These are phyloP conservation scores for Parafenestella ontariensis DNA, from an alignment of 2,329 filamentous ascomycete species.

Conservation along the genomic window DNA sequence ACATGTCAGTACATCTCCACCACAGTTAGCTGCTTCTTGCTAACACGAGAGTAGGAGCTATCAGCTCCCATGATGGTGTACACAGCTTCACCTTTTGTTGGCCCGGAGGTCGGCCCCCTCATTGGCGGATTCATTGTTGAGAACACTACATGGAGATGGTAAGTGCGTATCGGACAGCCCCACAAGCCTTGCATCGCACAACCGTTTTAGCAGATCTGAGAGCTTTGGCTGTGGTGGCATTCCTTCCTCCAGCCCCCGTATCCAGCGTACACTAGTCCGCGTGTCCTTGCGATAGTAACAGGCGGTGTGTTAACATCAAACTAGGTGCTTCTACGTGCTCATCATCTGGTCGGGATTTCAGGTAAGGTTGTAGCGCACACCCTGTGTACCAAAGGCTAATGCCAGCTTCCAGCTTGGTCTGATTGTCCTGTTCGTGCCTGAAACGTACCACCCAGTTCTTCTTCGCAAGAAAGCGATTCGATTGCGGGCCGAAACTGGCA, in stretches of 20 bases:
- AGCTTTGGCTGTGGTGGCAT: slow-evolving; percentile 1
- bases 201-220: slow-evolving; percentile 7
- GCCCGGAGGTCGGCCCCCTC: slow-evolving; percentile 64
- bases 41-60: slow-evolving; percentile 58
- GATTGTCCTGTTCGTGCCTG: slow-evolving; percentile 78
- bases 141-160: slow-evolving; percentile 67
- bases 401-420: slow-evolving; percentile 60
- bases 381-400: slow-evolving; percentile 21
- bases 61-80: slow-evolving; percentile 84
- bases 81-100: slow-evolving; percentile 58
- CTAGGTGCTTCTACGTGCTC: slow-evolving; percentile 70
- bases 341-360: slow-evolving; percentile 76
- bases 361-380: slow-evolving; percentile 34
- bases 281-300: slow-evolving; percentile 2
- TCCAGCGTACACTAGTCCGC: background rate
- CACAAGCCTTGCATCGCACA: slow-evolving; percentile 9
- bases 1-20: slow-evolving; percentile 32
- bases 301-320: slow-evolving; percentile 33
- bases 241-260: slow-evolving; percentile 9
- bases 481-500: slow-evolving; percentile 77
- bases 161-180: slow-evolving; percentile 25
- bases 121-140: slow-evolving; percentile 85
- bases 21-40: slow-evolving; percentile 1
- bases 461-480: slow-evolving; percentile 74
- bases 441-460: slow-evolving; percentile 81